Percentiles rank a stretch among this genome's conserved stretches.
Evolutionary conservation across 176 grass and related monocot genomes (phyloP).

Genomic region (Poa annua): DNA sequence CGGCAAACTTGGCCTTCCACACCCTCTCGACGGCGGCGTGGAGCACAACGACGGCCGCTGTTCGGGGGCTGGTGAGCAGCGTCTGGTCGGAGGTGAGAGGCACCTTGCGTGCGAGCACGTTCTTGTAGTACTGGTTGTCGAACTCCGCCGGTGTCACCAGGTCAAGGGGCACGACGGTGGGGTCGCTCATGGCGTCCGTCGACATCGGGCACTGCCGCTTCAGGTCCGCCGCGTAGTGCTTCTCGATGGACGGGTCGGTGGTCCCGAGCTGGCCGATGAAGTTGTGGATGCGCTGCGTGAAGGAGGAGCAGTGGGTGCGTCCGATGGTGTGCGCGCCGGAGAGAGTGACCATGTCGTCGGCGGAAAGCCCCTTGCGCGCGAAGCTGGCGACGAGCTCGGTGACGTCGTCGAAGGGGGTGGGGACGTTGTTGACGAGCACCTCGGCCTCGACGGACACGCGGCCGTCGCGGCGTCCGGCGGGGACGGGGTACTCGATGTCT

Average conservation of each 20-base stretch:
- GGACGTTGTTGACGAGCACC: constrained; percentile 38
- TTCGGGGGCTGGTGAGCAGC: constrained; percentile 38
- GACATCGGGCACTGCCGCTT: constrained; percentile 45
- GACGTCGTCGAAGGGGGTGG: constrained; percentile 13
- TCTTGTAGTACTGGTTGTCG: constrained; percentile 58
- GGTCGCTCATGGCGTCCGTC: neutral
- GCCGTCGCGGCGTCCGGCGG: constrained; percentile 60
- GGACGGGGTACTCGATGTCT: constrained; percentile 53
- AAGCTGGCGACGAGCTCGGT: constrained; percentile 34
- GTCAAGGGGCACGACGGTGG: constrained; percentile 36
- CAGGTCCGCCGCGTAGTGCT: constrained; percentile 34
- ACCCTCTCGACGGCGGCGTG: neutral
- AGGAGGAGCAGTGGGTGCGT: constrained; percentile 50
- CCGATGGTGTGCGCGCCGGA: constrained; percentile 66
- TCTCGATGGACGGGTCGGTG: constrained; percentile 40
- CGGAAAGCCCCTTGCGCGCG: constrained; percentile 39
- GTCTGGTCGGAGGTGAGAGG: constrained; percentile 59
- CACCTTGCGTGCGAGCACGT: constrained; percentile 46
- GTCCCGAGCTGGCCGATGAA: constrained; percentile 23
- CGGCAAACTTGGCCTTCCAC: constrained; percentile 45
- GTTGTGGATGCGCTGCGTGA: constrained; percentile 41
- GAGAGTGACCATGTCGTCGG: constrained; percentile 49
- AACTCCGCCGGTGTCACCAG: neutral
- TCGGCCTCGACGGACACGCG: constrained; percentile 17
- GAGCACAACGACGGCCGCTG: constrained; percentile 31